These are phyloP conservation scores for Salix purpurea DNA, from an alignment of 345 rosid species.

Conservation along the genomic window DNA sequence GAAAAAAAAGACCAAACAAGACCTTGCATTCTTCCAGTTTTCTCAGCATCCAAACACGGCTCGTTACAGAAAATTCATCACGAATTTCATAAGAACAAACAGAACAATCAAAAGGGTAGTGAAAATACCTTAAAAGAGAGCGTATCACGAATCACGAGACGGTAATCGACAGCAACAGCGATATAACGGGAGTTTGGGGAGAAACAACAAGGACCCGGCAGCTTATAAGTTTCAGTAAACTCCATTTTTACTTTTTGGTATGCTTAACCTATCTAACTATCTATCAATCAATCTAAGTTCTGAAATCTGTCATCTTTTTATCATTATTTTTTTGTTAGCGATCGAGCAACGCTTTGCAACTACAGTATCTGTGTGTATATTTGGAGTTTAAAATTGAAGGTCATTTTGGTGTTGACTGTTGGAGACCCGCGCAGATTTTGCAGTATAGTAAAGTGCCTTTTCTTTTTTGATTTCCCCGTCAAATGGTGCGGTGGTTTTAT, in stretches of 20 bases:
- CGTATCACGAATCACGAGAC: constrained; percentile 85
- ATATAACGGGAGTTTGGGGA: constrained; percentile 86
- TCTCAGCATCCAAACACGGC: neutral
- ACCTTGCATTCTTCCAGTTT: neutral
- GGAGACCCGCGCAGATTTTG: neutral
- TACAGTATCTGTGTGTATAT: neutral
- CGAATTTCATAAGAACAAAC: neutral
- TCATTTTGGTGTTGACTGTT: neutral
- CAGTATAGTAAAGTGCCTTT: neutral
- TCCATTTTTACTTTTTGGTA: constrained; percentile 45
- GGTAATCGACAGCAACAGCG: constrained; percentile 82
- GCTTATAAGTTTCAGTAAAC: constrained; percentile 85
- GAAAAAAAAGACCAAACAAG: neutral
- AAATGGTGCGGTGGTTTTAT: neutral
- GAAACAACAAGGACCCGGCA: constrained; percentile 82
- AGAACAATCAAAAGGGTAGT: neutral
- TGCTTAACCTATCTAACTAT: neutral
- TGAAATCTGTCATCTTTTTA: neutral
- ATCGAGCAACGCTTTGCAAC: neutral
- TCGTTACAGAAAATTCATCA: neutral
- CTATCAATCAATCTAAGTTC: neutral
- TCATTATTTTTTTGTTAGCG: neutral
- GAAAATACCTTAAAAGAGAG: constrained; percentile 66
- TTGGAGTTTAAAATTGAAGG: neutral
- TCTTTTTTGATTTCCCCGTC: neutral